A percentile compares a stretch with the other conserved stretches of the same genome.
These are phyloP conservation scores for Crithidia fasciculata DNA, from an alignment of 208 protist genomes.

Conservation along the genomic window DNA sequence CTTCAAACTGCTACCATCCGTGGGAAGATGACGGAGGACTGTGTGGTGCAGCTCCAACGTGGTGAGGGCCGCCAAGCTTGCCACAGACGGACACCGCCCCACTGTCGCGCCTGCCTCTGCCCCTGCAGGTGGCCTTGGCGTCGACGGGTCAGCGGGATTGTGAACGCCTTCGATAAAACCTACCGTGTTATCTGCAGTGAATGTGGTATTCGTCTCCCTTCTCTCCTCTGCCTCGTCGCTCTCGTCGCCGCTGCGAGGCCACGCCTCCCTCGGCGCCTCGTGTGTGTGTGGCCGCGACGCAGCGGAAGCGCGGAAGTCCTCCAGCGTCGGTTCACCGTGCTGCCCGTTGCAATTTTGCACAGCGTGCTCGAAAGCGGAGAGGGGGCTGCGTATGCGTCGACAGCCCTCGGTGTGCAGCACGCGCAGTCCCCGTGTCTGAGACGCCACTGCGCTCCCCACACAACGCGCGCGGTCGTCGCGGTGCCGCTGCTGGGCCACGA, in stretches of 20 bases:
- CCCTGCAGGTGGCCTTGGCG: too few relatives aligned
- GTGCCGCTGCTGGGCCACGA: neutral
- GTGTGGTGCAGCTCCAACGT: conserved; percentile 14
- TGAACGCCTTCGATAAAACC: too few relatives aligned
- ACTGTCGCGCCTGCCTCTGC: too few relatives aligned
- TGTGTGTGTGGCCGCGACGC: neutral
- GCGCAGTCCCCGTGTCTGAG: neutral
- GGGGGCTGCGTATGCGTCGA: conserved; percentile 4
- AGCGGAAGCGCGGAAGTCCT: conserved; percentile 7
- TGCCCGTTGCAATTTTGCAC: neutral
- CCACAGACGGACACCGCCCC: neutral
- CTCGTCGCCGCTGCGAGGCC: neutral
- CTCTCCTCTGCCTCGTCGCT: too few relatives aligned
- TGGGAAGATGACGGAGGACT: neutral
- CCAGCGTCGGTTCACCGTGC: neutral
- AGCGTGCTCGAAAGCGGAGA: neutral
- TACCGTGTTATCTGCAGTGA: neutral
- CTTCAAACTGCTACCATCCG: neutral
- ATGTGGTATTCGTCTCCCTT: neutral
- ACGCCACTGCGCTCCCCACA: neutral
- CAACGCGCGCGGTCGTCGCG: neutral
- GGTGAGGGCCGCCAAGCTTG: neutral
- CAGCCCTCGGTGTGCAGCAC: conserved; percentile 17
- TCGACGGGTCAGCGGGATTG: too few relatives aligned
- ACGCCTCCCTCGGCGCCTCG: neutral